These are phyloP conservation scores for Handroanthus guayacan DNA, from an alignment of 257 asterid genomes.

Conservation along the genomic window DNA sequence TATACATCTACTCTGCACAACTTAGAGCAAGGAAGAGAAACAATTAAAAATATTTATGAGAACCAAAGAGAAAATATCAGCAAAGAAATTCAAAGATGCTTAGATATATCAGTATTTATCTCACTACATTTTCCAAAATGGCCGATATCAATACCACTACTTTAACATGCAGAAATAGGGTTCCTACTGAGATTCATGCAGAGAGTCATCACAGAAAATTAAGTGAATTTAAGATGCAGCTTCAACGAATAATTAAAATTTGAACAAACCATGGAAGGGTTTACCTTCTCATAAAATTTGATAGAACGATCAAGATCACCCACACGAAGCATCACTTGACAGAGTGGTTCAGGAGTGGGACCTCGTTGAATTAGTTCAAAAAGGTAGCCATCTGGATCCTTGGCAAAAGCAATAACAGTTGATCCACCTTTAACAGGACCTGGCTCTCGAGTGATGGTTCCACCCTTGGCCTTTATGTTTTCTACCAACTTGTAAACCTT, in stretches of 20 bases:
- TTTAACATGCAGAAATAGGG: not conserved
- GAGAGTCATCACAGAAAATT: not conserved
- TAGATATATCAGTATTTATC: not conserved
- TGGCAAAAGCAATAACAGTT: conserved; percentile 88
- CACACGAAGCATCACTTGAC: conserved; percentile 99
- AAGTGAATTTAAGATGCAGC: not conserved
- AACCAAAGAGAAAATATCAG: not conserved
- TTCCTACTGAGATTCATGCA: not conserved
- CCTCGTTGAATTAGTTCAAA: conserved; percentile 91
- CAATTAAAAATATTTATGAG: not conserved
- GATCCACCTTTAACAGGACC: conserved; percentile 99
- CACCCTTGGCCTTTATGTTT: conserved; percentile 86
- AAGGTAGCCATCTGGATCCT: conserved; percentile 97
- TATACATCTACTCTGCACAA: no score
- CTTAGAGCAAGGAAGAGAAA: not conserved
- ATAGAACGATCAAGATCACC: conserved; percentile 98
- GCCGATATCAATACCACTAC: not conserved
- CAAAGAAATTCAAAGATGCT: not conserved
- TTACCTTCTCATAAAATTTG: conserved; percentile 94
- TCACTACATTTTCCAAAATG: not conserved
- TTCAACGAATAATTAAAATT: not conserved
- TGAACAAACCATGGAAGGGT: not conserved
- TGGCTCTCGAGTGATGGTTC: conserved; percentile 93
- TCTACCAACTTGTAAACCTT: conserved; percentile 94
- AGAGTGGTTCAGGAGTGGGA: conserved; percentile 95